Evolutionary conservation across 805 yeast species (phyloP).

Genomic region (Yarrowia hollandica): DNA sequence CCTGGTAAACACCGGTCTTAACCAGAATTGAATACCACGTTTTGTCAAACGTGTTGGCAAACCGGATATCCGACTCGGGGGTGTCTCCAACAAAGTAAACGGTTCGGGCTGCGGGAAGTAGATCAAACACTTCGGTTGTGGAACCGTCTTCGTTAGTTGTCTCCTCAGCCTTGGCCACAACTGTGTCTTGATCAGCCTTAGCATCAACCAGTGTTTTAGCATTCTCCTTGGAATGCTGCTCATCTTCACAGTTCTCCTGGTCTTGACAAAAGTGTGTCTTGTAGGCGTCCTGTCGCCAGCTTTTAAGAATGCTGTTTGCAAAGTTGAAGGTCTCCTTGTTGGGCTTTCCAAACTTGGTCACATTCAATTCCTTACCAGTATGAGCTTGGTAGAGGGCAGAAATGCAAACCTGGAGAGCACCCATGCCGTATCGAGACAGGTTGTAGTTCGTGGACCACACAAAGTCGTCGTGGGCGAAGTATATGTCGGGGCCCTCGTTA

Average conservation of each 20-base stretch:
- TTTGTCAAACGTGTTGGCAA: constrained; percentile 81
- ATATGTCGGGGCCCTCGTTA: constrained; percentile 78
- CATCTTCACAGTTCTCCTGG: constrained; percentile 38
- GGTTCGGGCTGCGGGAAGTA: constrained; percentile 79
- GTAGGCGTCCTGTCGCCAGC: constrained; percentile 77
- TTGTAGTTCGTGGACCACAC: constrained; percentile 91
- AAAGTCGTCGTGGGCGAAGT: constrained; percentile 89
- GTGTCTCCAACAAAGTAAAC: constrained; percentile 90
- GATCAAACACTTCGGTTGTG: constrained; percentile 45
- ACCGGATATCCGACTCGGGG: constrained; percentile 84
- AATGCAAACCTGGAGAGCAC: constrained; percentile 85
- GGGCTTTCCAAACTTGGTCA: constrained; percentile 86
- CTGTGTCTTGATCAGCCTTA: constrained; percentile 28
- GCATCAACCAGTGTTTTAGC: constrained; percentile 4
- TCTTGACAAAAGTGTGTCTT: constrained; percentile 61
- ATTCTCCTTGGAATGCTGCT: background rate
- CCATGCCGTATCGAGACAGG: constrained; percentile 87
- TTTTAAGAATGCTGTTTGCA: constrained; percentile 72
- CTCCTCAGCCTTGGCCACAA: constrained; percentile 37
- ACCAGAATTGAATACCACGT: constrained; percentile 85
- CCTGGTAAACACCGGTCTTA: constrained; percentile 84
- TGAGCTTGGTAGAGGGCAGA: constrained; percentile 82
- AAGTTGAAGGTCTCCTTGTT: constrained; percentile 82
- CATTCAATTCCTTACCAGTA: constrained; percentile 77
- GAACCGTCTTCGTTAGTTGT: constrained; percentile 46